Evolutionary conservation across 163 green algal species (phyloP), one percentile per base, ranked within the genome.

Genomic region (Chlorella variabilis): DNA sequence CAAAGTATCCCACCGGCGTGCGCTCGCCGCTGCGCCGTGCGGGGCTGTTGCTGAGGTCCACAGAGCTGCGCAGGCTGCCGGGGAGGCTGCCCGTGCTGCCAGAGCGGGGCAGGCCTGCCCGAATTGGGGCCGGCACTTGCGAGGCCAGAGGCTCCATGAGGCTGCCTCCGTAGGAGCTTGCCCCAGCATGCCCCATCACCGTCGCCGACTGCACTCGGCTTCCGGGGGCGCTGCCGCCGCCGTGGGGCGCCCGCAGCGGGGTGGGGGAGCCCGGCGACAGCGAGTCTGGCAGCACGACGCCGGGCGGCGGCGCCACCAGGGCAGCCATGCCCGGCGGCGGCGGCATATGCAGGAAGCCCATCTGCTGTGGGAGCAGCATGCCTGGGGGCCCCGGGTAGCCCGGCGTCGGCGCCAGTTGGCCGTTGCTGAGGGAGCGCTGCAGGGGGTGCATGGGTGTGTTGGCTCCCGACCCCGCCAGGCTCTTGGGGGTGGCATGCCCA

Each of bases 231-330:
- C 62, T 80, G 34, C 36, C 38, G 34, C 25, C 31, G 3, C 56
- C 56, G 13, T n/a, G n/a, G 29, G 15, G 18, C 59, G 58, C 15
- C 11, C 11, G 11, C 75, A 73, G 75, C 5, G 25, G 2, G 0
- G 13, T 42, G 18, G 77, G 63, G 3, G 51, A 67, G 15, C 34
- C 49, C 8, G 77, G 77, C 0, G 77, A 83, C 49, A 83, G 77
- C 13, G 77, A 77, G 6, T 83, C 77, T 48, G 77, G 77, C 17
- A 83, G 36, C 2, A 77, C 20, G 7, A 83, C 45, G 77, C 77
- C 77, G 0, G 77, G 77, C 1, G 77, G 77, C 56, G 75, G 75
- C 39, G 42, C 5, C 58, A 62, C n/a, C n/a, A 62, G 69, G 23
- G 54, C 42, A 1, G 29, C 25, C n/a, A 41, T 25, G 31, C 49